Conservation (phyloP, 495 filamentous ascomycete species). For the Aspergillus mulundensis region DNA sequence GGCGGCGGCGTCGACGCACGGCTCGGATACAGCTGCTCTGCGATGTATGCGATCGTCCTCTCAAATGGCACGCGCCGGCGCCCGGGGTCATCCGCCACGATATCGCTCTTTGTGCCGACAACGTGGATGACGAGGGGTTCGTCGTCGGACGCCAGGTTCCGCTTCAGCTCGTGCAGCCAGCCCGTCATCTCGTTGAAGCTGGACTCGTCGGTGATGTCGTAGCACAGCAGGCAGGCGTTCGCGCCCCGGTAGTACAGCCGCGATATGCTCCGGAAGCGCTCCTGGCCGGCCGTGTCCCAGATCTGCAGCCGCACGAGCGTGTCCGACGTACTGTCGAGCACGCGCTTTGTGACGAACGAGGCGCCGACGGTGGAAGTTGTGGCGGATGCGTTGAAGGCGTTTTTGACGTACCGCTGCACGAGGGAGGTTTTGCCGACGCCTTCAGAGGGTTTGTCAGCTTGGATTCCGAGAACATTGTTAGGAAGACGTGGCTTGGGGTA, state of each 20-base stretch:
- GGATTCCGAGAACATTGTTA: not conserved
- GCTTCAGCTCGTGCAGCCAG: slow-evolving; percentile 78
- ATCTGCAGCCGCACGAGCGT: slow-evolving; percentile 81
- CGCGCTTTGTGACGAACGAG: slow-evolving; percentile 88
- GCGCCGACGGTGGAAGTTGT: slow-evolving; percentile 85
- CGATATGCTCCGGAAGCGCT: slow-evolving; percentile 90
- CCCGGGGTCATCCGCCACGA: slow-evolving; percentile 75
- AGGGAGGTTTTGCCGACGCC: slow-evolving; percentile 95
- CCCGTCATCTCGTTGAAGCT: slow-evolving; percentile 92
- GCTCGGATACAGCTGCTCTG: slow-evolving; percentile 75
- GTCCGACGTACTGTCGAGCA: slow-evolving; percentile 77
- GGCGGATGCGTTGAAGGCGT: slow-evolving; percentile 64
- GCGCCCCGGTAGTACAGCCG: slow-evolving; percentile 93
- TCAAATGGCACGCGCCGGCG: slow-evolving; percentile 85
- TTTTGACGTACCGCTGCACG: slow-evolving; percentile 80
- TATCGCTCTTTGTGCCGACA: slow-evolving; percentile 91
- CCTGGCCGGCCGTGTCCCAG: slow-evolving; percentile 94
- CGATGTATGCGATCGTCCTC: slow-evolving; percentile 88
- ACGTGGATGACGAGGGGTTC: slow-evolving; percentile 88
- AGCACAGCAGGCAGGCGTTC: slow-evolving; percentile 91
- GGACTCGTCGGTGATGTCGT: slow-evolving; percentile 81
- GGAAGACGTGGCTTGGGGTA: slow-evolving; percentile 20
- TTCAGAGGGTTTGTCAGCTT: slow-evolving; percentile 16
- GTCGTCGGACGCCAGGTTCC: slow-evolving; percentile 49
- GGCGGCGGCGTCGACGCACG: slow-evolving; percentile 61